Evolutionary conservation across 2,329 filamentous ascomycete species (phyloP).

Genomic region (Pyrenophora seminiperda): DNA sequence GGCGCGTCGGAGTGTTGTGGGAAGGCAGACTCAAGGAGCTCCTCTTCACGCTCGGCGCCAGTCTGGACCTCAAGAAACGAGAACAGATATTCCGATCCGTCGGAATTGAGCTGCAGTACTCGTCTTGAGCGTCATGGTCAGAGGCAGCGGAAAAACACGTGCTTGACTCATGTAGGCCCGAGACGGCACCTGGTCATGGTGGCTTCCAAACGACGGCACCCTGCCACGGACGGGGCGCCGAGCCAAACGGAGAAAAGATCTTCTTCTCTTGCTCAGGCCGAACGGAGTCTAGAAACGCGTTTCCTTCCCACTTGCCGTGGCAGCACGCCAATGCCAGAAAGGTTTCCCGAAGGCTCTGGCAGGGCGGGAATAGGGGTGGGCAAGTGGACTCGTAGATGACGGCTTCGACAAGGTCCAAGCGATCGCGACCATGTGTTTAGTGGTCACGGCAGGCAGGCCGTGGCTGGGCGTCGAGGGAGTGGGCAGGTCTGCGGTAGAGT

Average conservation of each 20-base stretch:
- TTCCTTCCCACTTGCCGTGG: conserved; percentile 9
- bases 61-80: conserved; percentile 75
- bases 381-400: conserved; percentile 10
- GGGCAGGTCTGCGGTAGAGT: conserved; percentile 22
- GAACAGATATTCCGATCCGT: conserved; percentile 79
- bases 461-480: conserved; percentile 21
- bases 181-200: conserved; percentile 9
- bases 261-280: conserved; percentile 15
- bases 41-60: conserved; percentile 87
- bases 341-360: conserved; percentile 28
- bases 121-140: conserved; percentile 62
- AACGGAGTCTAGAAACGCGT: conserved; percentile 24
- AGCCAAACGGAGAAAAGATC: conserved; percentile 7
- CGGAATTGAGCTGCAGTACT: conserved; percentile 82
- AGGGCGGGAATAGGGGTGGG: conserved; percentile 23
- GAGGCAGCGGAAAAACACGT: conserved; percentile 2
- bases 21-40: conserved; percentile 91
- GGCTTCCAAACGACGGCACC: conserved; percentile 13
- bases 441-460: conserved; percentile 24
- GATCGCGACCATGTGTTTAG: conserved; percentile 23
- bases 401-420: conserved; percentile 12
- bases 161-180: conserved; percentile 11
- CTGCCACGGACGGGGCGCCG: background rate
- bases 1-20: conserved; percentile 86
- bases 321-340: conserved; percentile 13